These are phyloP conservation scores for Leccinum imitatum DNA, from an alignment of 768 basidiomycete genomes.

Conservation along the genomic window DNA sequence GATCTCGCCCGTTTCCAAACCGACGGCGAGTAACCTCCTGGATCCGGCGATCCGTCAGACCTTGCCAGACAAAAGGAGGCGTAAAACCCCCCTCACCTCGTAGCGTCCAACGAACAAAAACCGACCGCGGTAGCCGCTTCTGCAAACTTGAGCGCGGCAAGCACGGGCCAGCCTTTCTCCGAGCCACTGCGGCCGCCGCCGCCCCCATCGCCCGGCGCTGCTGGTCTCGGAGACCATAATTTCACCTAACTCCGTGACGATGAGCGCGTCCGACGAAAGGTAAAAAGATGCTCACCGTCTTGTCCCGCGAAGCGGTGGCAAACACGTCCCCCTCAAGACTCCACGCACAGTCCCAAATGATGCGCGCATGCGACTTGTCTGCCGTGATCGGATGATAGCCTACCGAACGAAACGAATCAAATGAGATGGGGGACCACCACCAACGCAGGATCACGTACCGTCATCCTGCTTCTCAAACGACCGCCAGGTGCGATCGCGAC, in stretches of 20 bases:
- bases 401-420: conserved; percentile 14
- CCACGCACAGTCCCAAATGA: conserved; percentile 97
- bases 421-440: background rate
- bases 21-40: conserved; percentile 71
- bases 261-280: background rate
- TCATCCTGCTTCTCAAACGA: conserved; percentile 57
- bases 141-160: conserved; percentile 62
- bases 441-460: conserved; percentile 31
- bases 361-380: conserved; percentile 86
- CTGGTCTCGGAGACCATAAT: conserved; percentile 60
- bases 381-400: conserved; percentile 64
- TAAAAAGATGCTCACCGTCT: conserved; percentile 57
- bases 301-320: conserved; percentile 93
- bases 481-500: conserved; percentile 91
- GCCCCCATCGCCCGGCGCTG: conserved; percentile 23
- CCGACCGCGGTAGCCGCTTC: conserved; percentile 86
- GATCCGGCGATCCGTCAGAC: conserved; percentile 4
- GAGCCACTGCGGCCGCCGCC: background rate
- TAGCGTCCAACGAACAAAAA: conserved; percentile 43
- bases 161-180: conserved; percentile 46
- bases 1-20: conserved; percentile 81
- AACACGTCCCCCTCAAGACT: conserved; percentile 73
- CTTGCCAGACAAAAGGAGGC: conserved; percentile 10
- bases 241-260: conserved; percentile 57
- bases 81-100: conserved; percentile 36